Conservation (phyloP, 139 green algal genomes). For the Penium margaritaceum region DNA sequence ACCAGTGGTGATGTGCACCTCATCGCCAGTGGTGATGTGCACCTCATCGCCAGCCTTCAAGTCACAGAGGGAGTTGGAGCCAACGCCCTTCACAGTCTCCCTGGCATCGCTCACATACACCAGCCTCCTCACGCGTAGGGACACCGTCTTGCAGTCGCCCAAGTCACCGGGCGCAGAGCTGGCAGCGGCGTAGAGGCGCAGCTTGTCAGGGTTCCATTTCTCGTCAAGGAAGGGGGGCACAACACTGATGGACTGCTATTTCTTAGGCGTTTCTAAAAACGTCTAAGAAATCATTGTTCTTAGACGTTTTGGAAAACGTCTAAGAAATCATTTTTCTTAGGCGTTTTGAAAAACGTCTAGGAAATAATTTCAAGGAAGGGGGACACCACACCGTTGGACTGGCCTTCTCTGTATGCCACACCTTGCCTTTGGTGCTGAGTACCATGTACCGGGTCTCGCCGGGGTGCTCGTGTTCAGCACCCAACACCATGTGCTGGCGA, state of each 20-base stretch:
- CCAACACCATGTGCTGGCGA: too few relatives aligned
- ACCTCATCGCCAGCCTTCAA: conserved; percentile 47
- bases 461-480: too few relatives aligned
- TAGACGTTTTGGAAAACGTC: too few relatives aligned
- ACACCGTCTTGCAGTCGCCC: conserved; percentile 49
- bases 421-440: too few relatives aligned
- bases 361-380: too few relatives aligned
- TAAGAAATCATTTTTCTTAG: too few relatives aligned
- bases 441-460: too few relatives aligned
- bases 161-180: conserved; percentile 46
- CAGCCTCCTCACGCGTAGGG: conserved; percentile 44
- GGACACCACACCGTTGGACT: too few relatives aligned
- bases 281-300: too few relatives aligned
- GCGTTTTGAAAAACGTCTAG: too few relatives aligned
- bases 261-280: too few relatives aligned
- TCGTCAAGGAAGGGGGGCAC: conserved; percentile 43
- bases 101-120: conserved; percentile 46
- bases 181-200: conserved; percentile 46
- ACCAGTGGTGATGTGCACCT: conserved; percentile 45
- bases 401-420: conserved; percentile 45
- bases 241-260: conserved; percentile 47
- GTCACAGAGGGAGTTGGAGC: conserved; percentile 51
- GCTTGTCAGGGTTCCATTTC: conserved; percentile 46
- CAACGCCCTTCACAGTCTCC: conserved; percentile 47
- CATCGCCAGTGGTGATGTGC: conserved; percentile 44